A percentile compares a stretch with the other conserved stretches of the same genome.
phyloP scores from a whole-genome alignment of 768 basidiomycete species.

The Pleurotus tuoliensis region DNA sequence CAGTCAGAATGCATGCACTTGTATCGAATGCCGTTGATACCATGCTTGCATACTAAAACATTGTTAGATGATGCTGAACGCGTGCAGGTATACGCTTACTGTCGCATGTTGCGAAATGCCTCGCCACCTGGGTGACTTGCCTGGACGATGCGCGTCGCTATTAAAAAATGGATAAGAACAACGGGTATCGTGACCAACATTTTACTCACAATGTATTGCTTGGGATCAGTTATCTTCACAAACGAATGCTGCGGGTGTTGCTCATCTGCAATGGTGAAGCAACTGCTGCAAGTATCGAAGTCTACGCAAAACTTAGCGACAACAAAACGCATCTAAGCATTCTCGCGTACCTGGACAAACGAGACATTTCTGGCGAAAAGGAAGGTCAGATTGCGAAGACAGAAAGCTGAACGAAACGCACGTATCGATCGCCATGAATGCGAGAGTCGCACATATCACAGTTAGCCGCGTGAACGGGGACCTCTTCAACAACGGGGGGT shows the following conservation, averaged over 20 bases:
- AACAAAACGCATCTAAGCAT: not conserved
- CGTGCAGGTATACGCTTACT: conserved; percentile 23
- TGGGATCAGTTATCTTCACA: conserved; percentile 50
- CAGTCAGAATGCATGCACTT: conserved; percentile 85
- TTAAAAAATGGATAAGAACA: conserved; percentile 1
- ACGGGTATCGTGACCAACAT: not conserved
- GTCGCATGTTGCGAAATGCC: conserved; percentile 62
- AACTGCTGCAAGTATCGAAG: conserved; percentile 70
- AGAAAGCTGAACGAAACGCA: conserved; percentile 30
- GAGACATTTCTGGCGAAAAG: conserved; percentile 59
- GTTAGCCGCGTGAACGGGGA: conserved; percentile 54
- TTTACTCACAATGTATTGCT: conserved; percentile 55
- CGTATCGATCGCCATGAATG: conserved; percentile 71
- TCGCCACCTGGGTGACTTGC: conserved; percentile 3
- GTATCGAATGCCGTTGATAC: conserved; percentile 63
- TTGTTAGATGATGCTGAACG: not conserved
- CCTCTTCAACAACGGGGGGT: conserved; percentile 7
- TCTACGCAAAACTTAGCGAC: conserved; percentile 29
- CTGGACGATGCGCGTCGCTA: conserved; percentile 20
- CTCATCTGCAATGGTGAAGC: conserved; percentile 66
- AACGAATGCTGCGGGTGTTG: conserved; percentile 80
- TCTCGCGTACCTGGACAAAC: conserved; percentile 47
- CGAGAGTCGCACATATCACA: conserved; percentile 77
- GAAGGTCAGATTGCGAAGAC: not conserved
- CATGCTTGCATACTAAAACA: conserved; percentile 40